A percentile compares a stretch with the other conserved stretches of the same genome.
Conservation (phyloP, 805 yeast species). For the Candida awuae region DNA sequence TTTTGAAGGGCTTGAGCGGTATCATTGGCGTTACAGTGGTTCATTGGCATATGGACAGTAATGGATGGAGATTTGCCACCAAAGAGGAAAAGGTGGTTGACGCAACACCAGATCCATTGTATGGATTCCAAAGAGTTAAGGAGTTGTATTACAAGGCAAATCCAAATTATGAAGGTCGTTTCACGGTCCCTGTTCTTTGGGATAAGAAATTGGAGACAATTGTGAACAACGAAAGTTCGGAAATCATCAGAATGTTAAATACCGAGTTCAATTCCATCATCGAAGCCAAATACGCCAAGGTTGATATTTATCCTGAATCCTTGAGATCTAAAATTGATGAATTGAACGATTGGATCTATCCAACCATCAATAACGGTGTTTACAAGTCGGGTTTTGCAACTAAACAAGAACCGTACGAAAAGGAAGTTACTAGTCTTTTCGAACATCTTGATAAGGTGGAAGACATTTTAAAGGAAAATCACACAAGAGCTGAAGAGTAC, state of each 20-base stretch:
- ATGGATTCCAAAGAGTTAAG: conserved; percentile 51
- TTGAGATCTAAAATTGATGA: conserved; percentile 58
- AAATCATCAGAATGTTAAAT: conserved; percentile 78
- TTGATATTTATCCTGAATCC: conserved; percentile 57
- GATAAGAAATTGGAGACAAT: conserved; percentile 75
- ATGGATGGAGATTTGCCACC: conserved; percentile 80
- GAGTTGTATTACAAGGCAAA: conserved; percentile 71
- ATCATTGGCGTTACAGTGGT: conserved; percentile 68
- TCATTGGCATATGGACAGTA: conserved; percentile 80
- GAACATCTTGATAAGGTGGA: conserved; percentile 65
- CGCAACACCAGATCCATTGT: conserved; percentile 51
- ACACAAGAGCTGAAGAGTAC: conserved; percentile 30
- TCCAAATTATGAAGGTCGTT: conserved; percentile 71
- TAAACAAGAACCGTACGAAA: conserved; percentile 72
- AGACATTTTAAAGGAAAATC: conserved; percentile 41
- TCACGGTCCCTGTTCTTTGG: conserved; percentile 92
- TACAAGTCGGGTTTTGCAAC: conserved; percentile 90
- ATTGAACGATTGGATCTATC: conserved; percentile 74
- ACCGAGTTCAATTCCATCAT: conserved; percentile 60
- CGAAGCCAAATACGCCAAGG: conserved; percentile 37
- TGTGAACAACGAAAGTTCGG: conserved; percentile 88
- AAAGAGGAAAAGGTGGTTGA: conserved; percentile 35
- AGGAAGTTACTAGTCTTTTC: conserved; percentile 56
- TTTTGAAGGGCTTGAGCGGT: conserved; percentile 62
- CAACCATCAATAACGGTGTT: conserved; percentile 83